Percentiles rank a stretch among this genome's conserved stretches.
These are phyloP conservation scores for Termitomyces sp. DNA, from an alignment of 768 basidiomycete species.

Conservation along the genomic window DNA sequence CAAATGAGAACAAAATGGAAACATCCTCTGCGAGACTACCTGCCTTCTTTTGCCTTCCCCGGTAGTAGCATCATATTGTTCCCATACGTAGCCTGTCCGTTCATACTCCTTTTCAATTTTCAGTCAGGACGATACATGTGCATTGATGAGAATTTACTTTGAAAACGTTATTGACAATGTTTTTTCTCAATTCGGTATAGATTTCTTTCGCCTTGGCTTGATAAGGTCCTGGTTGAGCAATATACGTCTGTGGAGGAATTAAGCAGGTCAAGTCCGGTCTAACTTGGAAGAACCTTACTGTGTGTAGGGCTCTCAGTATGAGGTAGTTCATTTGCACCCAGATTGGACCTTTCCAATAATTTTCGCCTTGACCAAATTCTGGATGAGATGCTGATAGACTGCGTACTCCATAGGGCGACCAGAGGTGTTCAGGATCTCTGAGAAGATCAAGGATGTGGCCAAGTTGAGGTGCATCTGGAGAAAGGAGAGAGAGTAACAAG, in stretches of 20 bases:
- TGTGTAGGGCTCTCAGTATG: conserved; percentile 70
- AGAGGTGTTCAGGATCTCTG: conserved; percentile 75
- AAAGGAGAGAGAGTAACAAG: conserved; percentile 77
- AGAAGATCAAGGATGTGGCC: conserved; percentile 78
- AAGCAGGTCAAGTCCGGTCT: not conserved
- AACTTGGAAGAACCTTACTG: conserved; percentile 34
- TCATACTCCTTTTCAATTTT: conserved; percentile 65
- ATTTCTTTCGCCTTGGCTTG: conserved; percentile 69
- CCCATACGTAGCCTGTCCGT: conserved; percentile 94
- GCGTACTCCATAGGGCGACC: conserved; percentile 88
- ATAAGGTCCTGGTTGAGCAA: conserved; percentile 72
- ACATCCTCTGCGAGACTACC: conserved; percentile 13
- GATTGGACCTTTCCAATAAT: conserved; percentile 97
- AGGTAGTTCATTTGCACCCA: conserved; percentile 99
- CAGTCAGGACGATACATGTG: not conserved
- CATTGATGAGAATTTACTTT: conserved; percentile 26
- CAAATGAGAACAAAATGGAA: not conserved
- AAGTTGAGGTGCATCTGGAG: conserved; percentile 72
- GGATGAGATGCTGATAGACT: conserved; percentile 84
- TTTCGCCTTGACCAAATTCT: conserved; percentile 88
- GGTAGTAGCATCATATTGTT: conserved; percentile 84
- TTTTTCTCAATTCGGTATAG: conserved; percentile 73
- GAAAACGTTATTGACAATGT: conserved; percentile 80
- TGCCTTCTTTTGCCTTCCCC: conserved; percentile 86
- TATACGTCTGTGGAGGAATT: conserved; percentile 55